Base-by-base conservation (phyloP, 176 grass and related monocot species). In the bread wheat (Triticum aestivum) region DNA sequence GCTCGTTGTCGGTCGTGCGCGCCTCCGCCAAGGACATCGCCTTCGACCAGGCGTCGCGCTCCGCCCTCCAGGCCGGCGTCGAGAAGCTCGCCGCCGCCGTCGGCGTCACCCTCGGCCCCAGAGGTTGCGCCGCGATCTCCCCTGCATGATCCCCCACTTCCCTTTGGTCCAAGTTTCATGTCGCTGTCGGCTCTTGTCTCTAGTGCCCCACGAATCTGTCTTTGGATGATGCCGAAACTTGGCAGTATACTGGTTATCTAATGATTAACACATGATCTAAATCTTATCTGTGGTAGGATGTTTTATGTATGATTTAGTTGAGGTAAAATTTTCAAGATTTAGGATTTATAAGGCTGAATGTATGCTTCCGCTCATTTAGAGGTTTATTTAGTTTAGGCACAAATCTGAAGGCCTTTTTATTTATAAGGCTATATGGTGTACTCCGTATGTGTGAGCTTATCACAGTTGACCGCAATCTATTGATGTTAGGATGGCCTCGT, bases 31-130 rank as follows among this genome's bases (percentile, higher is more conserved):
- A 98, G 79, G 96, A 98, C 37, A 95, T 98, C 69, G 93, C 96
- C 86, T 98, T 98, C 23, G 96, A 95, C 75, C 93, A 98, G 88
- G 39, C 5, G 3, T 92, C 93, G 5, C 88, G 96, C 77, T 86
- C 85, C 42, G 65, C 89, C 27, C 90, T 98, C 78, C 96, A 98
- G 87, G 93, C 96, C 67, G 96, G 96, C 79, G 91, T 95, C 73
- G 90, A 98, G 88, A 98, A 98, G 80, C 96, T 98, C 68, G 91
- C 96, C 30, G 89, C 88, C 79, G 90, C 88, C 20, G 93, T 94
- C 23, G 93, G 91, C 15, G 93, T 95, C 61, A 95, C 96, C 69
- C 95, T 98, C 11, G 93, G 95, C 30, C 95, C 95, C 15, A 93
- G 95, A 95, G 95, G 95, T 98, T 41, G 17, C 1, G 1, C 30